Conservation (phyloP, 2,329 filamentous ascomycete species). For the Colletotrichum sp. region DNA sequence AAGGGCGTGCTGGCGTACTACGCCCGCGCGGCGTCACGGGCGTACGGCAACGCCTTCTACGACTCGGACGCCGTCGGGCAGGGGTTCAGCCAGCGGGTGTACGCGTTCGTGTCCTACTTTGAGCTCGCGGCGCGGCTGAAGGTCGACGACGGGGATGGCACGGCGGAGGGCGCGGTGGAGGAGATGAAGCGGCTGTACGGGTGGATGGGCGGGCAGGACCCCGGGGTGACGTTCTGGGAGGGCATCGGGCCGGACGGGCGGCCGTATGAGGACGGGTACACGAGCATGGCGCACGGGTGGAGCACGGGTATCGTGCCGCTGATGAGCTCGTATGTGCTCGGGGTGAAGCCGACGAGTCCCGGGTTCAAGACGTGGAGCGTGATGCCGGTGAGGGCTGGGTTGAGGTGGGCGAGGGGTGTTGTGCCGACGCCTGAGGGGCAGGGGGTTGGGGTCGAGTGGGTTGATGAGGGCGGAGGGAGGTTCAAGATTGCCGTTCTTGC, state of each 20-base stretch:
- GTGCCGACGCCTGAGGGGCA: slow-evolving; percentile 45
- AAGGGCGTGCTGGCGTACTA: slow-evolving; percentile 45
- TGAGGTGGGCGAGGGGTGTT: slow-evolving; percentile 48
- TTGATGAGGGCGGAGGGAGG: slow-evolving; percentile 14
- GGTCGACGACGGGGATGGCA: slow-evolving; percentile 21
- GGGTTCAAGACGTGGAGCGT: slow-evolving; percentile 49
- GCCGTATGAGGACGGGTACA: slow-evolving; percentile 51
- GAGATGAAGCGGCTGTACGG: slow-evolving; percentile 52
- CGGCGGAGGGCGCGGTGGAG: slow-evolving; percentile 43
- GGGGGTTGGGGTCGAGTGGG: slow-evolving; percentile 44
- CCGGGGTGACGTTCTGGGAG: slow-evolving; percentile 55
- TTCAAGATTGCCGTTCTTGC: slow-evolving; percentile 34
- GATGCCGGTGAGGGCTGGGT: slow-evolving; percentile 37
- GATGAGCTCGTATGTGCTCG: slow-evolving; percentile 50
- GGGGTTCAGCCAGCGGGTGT: slow-evolving; percentile 50
- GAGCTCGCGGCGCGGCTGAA: slow-evolving; percentile 55
- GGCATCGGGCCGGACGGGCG: slow-evolving; percentile 48
- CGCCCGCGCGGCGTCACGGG: slow-evolving; percentile 33
- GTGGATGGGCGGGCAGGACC: slow-evolving; percentile 54
- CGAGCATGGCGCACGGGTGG: slow-evolving; percentile 57
- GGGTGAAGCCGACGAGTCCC: slow-evolving; percentile 46
- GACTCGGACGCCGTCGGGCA: slow-evolving; percentile 44
- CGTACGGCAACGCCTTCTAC: slow-evolving; percentile 58
- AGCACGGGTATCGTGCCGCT: slow-evolving; percentile 54
- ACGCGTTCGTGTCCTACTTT: slow-evolving; percentile 59